Base-by-base conservation (phyloP, 306 rosid genomes). In the Trifolium subterraneum region DNA sequence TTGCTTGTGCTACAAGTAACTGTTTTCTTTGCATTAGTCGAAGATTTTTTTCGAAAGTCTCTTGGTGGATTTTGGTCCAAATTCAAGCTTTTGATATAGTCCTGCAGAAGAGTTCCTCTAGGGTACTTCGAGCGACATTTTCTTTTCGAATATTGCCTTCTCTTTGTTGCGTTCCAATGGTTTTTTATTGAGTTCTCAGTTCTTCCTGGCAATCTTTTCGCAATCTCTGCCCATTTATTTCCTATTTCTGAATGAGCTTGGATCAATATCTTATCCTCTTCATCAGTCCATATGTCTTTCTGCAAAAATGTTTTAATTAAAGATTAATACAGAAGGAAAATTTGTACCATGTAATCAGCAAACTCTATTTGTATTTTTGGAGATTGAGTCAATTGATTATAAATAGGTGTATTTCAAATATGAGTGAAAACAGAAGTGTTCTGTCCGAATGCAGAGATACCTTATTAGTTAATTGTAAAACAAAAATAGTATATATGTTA, bases 181-280 rank as follows among this genome's bases (percentile, higher is more conserved):
- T 94, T 94, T 74, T 94, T 94, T 6, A 94, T 94, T 20, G 99
- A 92, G 82, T 94, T 94, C 22, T 94, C 99, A 6, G 97, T 92
- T 78, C 99, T 94, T 71, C 99, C 99, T 0, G 90, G 87, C 56
- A 94, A 68, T 71, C 88, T 88, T 82, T 92, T 94, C 1, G 98
- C 99, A 27, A 94, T 94, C 79, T 92, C 97, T 35, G 98, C 98
- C 99, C 99, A 94, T 73, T 94, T 94, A 70, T 94, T 94, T 60
- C 99, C 99, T 56, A 94, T 87, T 74, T 90, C 93, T 68, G 50
- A 64, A 85, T 94, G 99, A 5, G 96, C 80, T 80, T 85, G 73
- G 35, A 94, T 94, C 71, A 94, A 80, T 52, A 85, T 83, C 60
- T 78, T 85, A 74, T 94, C 99, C 78, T 92, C 99, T 80, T 90